Evolutionary conservation across 352 stramenopile genomes (phyloP), one percentile per base, ranked within the genome.

Genomic region (Globisporangium radiosum): DNA sequence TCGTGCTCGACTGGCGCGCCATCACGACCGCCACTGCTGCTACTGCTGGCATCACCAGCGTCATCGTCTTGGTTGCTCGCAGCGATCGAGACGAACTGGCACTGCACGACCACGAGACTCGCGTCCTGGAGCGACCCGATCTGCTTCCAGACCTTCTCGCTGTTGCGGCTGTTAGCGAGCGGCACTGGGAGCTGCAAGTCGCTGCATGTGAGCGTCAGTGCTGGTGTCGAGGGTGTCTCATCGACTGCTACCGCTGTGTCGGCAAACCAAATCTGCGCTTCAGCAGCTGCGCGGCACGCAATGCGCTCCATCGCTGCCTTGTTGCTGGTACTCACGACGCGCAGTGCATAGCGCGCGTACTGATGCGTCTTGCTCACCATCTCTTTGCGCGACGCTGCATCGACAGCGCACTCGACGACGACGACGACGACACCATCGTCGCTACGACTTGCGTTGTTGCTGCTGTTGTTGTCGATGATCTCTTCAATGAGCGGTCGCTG

Each of bases 71-170:
- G 56, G 11, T 73, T 66, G 55, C 39, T 73, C 52, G n/a, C 60
- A 64, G 70, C 69, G 5, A 42, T 25, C 33, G 57, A 19, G 17
- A 85, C 71, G 47, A 90, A 68, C 62, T 93, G 83, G 50, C 78
- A 90, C 60, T 90, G 84, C n/a, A 93, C 70, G 19, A 93, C 75
- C 17, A 87, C 71, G 10, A 71, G 71, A 48, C 71, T 87, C 17
- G 65, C 65, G 45, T 91, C 76, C 42, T 89, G 69, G 5, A 92
- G 61, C 38, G 78, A 89, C 15, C 82, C 80, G 33, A 92, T 76
- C 57, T 90, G 82, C 59, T 77, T 89, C 82, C 82, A 92, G 7
- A 86, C 11, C 63, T 88, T 89, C 8, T 63, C 56, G 13, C 49
- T 45, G 7, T 49, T 54, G 2, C n/a, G 17, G 15, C 45, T 42